Percentiles rank a stretch among this genome's conserved stretches.
These are phyloP conservation scores for Debaryomycetaceae sp. DNA, from an alignment of 1,139 yeast genomes.

Conservation along the genomic window DNA sequence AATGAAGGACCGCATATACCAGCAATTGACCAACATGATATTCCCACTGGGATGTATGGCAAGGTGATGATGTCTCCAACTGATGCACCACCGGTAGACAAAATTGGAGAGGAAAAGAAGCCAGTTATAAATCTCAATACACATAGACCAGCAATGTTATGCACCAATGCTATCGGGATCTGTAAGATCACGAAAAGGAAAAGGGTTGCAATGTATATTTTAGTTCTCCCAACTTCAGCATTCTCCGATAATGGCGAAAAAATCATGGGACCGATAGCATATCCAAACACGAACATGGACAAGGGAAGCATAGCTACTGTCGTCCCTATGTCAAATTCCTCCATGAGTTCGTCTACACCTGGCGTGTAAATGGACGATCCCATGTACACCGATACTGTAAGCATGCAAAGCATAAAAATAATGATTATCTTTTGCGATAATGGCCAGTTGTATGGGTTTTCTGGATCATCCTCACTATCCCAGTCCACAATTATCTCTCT, in stretches of 20 bases:
- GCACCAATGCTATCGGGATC: slow-evolving; percentile 30
- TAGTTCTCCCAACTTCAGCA: slow-evolving; percentile 50
- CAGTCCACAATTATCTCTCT: slow-evolving; percentile 15
- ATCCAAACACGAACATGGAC: slow-evolving; percentile 46
- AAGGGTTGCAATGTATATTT: slow-evolving; percentile 28
- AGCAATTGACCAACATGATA: slow-evolving; percentile 29
- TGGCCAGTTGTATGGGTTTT: slow-evolving; percentile 31
- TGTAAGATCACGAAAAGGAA: slow-evolving; percentile 32
- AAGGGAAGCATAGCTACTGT: slow-evolving; percentile 45
- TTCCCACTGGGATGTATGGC: slow-evolving; percentile 24
- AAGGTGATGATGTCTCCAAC: slow-evolving; percentile 24
- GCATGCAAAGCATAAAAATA: slow-evolving; percentile 17
- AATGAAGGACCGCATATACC: slow-evolving; percentile 31
- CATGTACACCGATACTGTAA: slow-evolving; percentile 25
- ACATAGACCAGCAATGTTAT: slow-evolving; percentile 28
- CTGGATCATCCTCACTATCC: slow-evolving; percentile 31
- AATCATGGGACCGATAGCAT: slow-evolving; percentile 54
- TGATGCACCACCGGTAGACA: slow-evolving; percentile 39
- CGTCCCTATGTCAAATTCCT: slow-evolving; percentile 38
- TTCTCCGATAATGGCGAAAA: slow-evolving; percentile 54
- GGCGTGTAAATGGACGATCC: slow-evolving; percentile 30
- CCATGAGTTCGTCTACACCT: slow-evolving; percentile 32
- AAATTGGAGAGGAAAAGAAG: slow-evolving; percentile 32
- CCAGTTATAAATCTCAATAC: slow-evolving; percentile 33
- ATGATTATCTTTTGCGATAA: slow-evolving; percentile 15